phyloP scores from a whole-genome alignment of 176 grass and related monocot species.

The Chrysopogon serrulatus region DNA sequence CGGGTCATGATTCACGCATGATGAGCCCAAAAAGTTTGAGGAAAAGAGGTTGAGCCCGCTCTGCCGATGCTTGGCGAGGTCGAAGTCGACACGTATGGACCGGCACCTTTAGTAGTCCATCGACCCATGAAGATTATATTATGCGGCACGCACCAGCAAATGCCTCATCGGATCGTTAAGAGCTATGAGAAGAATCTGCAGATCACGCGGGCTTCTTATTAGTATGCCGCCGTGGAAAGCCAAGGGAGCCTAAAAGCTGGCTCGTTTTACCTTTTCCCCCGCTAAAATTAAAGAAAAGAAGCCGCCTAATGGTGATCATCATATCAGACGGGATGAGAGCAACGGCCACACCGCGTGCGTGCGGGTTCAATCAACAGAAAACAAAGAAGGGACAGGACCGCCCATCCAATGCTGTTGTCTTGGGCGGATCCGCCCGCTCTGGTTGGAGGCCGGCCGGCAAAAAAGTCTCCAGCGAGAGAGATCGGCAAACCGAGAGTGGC shows the following conservation, averaged over 20 bases:
- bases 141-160: not conserved
- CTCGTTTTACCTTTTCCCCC: too few relatives aligned
- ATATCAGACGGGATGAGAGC: not conserved
- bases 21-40: not conserved
- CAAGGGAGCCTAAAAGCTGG: not conserved
- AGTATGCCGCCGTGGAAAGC: not conserved
- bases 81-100: slow-evolving; percentile 4
- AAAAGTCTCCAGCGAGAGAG: not conserved
- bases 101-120: not conserved
- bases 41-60: not conserved
- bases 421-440: not conserved
- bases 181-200: not conserved
- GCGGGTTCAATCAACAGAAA: not conserved
- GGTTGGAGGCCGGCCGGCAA: not conserved
- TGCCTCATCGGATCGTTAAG: not conserved
- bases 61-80: not conserved
- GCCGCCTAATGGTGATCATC: not conserved
- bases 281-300: not conserved
- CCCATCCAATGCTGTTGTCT: not conserved
- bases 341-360: not conserved
- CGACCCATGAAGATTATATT: not conserved
- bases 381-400: not conserved
- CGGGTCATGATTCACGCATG: not conserved
- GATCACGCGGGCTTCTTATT: not conserved
- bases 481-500: not conserved